Conservation (phyloP, 108 stramenopile genomes). For the Halocafeteria seosinensis region DNA sequence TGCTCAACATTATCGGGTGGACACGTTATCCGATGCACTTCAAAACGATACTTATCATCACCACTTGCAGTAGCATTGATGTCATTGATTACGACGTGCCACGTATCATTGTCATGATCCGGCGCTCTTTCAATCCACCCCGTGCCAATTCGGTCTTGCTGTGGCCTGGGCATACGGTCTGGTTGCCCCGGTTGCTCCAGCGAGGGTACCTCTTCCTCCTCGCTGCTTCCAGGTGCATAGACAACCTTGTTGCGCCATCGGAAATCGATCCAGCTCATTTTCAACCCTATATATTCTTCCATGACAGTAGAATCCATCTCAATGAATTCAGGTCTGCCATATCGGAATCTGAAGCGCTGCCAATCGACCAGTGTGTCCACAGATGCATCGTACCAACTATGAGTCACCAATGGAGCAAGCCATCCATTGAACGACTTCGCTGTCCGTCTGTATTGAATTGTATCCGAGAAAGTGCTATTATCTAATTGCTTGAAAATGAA, state of each 20-base stretch:
- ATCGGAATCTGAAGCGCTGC: neutral
- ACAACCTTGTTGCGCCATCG: neutral
- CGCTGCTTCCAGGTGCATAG: neutral
- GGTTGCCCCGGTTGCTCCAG: neutral
- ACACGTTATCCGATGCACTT: no score
- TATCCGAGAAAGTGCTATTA: no score
- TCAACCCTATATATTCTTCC: neutral
- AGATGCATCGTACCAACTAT: no score
- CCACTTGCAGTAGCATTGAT: neutral
- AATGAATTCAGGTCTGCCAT: neutral
- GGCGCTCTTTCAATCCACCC: neutral
- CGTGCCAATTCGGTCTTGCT: neutral
- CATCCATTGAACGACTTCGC: neutral
- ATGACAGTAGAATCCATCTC: no score
- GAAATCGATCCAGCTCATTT: neutral
- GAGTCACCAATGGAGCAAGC: neutral
- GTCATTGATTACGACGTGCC: slow-evolving; percentile 1
- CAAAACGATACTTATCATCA: no score
- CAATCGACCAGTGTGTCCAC: neutral
- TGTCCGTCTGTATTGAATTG: no score
- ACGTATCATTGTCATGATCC: neutral
- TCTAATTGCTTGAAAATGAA: no score
- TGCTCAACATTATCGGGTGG: no score
- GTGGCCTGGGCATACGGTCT: neutral
- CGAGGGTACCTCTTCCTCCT: neutral